Base-by-base conservation (phyloP, 2,329 filamentous ascomycete genomes). In the Talaromyces sp. region DNA sequence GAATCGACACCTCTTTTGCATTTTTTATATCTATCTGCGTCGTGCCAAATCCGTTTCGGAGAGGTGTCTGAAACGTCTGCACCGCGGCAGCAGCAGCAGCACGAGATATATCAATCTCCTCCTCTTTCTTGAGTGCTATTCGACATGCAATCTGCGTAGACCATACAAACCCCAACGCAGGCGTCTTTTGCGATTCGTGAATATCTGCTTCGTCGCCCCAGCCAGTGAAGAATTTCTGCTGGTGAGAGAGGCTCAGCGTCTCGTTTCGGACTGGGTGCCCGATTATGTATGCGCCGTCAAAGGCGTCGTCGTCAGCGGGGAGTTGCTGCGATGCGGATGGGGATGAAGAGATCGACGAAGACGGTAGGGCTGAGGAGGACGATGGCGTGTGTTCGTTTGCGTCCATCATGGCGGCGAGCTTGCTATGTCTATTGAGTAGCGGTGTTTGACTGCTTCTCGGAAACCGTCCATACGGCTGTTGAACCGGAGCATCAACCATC, bases 181-280 rank as follows among this genome's bases (percentile, higher is more conserved):
- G 94, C 0, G 91, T 97, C 79, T 97, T 98, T 63, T 70, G 69
- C 1, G 74, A 90, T 79, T 62, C 69, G 63, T 31, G 66, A 58
- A 50, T 50, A 27, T 57, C 62, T 31, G 25, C 66, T 27, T 88
- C 83, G 75, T 96, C 91, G 25, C 94, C 93, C 94, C 95, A 97
- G 68, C 95, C 93, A 3, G 93, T 96, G 79, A 97, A 96, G 87
- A 93, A 97, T 50, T 91, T 86, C 76, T 97, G 92, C 78, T 98
- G 94, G 77, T 97, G 91, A 71, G 96, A 89, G 9, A 97, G 85
- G 37, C 87, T 85, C 43, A 97, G 82, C 0, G 89, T 86, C 13
- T 86, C 83, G 49, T 74, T 75, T 19, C 75, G 74, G 17, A 71
- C 71, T 2, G 75, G 71, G 45, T 78, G 66, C 72, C 77, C 56